Conservation (phyloP, 306 rosid species). For the Purshia tridentata region DNA sequence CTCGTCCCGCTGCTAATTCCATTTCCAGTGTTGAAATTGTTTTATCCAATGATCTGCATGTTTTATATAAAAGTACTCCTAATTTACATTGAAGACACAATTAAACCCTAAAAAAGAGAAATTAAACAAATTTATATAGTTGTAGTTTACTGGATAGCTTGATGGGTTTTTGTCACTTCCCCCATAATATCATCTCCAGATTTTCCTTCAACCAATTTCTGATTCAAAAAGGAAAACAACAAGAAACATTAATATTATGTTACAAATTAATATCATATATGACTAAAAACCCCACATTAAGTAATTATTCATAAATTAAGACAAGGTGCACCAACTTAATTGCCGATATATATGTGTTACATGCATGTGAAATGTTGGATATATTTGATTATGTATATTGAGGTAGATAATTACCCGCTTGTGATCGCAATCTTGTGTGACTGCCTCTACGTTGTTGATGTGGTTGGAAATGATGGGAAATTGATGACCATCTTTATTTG, state of each 20-base stretch:
- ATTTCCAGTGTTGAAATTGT: constrained; percentile 69
- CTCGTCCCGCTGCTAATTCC: constrained; percentile 58
- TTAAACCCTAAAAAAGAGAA: no score
- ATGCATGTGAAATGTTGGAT: no score
- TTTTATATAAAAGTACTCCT: no score
- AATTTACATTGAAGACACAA: no score
- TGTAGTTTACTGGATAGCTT: constrained; percentile 60
- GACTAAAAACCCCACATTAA: no score
- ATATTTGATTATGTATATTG: no score
- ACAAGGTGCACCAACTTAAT: no score
- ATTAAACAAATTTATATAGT: background rate
- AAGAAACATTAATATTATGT: background rate
- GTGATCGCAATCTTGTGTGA: constrained; percentile 36
- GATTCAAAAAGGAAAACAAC: background rate
- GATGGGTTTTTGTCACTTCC: constrained; percentile 76
- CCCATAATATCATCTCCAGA: constrained; percentile 58
- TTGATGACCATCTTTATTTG: constrained; percentile 16
- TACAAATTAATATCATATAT: no score
- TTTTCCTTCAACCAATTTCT: constrained; percentile 68
- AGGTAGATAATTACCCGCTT: constrained; percentile 31
- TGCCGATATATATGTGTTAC: no score
- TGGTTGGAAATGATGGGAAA: constrained; percentile 23
- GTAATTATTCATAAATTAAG: no score
- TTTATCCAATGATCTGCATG: constrained; percentile 63
- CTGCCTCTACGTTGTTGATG: background rate